Conservation (phyloP, 1,284 basidiomycete species). For the Leccinum griseonigrum region DNA sequence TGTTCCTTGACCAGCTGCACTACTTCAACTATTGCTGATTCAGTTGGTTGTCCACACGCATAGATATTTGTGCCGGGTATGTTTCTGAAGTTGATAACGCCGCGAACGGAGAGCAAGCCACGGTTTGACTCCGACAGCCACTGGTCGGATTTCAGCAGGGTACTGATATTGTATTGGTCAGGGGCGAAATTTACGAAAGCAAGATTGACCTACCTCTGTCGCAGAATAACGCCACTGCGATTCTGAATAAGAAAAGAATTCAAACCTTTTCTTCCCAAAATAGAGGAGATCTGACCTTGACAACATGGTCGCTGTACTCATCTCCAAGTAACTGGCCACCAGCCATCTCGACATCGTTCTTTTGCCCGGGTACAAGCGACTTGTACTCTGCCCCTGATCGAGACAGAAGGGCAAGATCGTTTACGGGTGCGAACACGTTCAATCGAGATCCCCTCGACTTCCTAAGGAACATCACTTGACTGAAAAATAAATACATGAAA, state of each 20-base stretch:
- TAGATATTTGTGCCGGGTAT: constrained; percentile 85
- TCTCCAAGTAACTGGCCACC: constrained; percentile 89
- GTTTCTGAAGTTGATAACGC: constrained; percentile 93
- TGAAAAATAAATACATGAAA: constrained; percentile 29
- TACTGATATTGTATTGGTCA: constrained; percentile 44
- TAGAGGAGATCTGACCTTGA: constrained; percentile 55
- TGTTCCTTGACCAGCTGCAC: constrained; percentile 65
- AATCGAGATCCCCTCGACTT: constrained; percentile 75
- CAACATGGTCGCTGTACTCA: constrained; percentile 91
- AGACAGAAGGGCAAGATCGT: constrained; percentile 80
- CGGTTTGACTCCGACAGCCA: constrained; percentile 76
- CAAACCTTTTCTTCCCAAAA: neutral
- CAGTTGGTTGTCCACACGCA: constrained; percentile 90
- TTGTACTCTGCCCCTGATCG: constrained; percentile 58
- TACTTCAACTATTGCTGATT: constrained; percentile 87
- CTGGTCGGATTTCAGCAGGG: constrained; percentile 87
- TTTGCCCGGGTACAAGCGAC: constrained; percentile 58
- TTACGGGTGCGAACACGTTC: constrained; percentile 85
- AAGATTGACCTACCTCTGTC: constrained; percentile 63
- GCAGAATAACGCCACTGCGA: constrained; percentile 89
- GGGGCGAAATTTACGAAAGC: neutral
- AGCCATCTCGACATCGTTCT: constrained; percentile 74
- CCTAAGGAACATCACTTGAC: constrained; percentile 84
- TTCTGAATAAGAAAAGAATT: constrained; percentile 46
- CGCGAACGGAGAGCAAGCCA: constrained; percentile 72